phyloP scores from a whole-genome alignment of 768 basidiomycete species.

The Podaxis rugospora region DNA sequence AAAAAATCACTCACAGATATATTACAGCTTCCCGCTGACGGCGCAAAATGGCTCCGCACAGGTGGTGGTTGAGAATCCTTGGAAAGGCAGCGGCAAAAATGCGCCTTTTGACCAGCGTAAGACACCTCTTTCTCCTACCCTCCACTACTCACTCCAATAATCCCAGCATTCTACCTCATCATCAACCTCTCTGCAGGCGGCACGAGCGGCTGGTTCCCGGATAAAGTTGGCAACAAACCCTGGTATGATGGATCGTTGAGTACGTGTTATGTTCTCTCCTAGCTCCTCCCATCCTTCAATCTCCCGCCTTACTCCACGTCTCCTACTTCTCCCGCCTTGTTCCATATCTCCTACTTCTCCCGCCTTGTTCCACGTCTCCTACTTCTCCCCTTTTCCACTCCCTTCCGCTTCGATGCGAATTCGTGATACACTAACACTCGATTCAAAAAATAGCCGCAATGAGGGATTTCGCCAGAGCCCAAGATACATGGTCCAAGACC shows the following conservation, averaged over 20 bases:
- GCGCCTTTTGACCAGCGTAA: constrained; percentile 81
- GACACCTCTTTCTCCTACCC: constrained; percentile 18
- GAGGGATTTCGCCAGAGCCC: constrained; percentile 59
- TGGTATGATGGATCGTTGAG: constrained; percentile 65
- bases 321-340: background rate
- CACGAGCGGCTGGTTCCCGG: constrained; percentile 88
- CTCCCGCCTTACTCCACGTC: background rate
- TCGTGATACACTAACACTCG: background rate
- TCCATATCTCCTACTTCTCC: background rate
- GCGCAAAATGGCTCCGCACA: constrained; percentile 51
- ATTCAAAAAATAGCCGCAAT: constrained; percentile 45
- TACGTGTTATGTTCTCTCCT: constrained; percentile 22
- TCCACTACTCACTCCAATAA: constrained; percentile 17
- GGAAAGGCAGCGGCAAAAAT: constrained; percentile 48
- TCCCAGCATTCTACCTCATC: constrained; percentile 69
- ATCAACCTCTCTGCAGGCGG: constrained; percentile 76
- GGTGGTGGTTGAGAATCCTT: constrained; percentile 62
- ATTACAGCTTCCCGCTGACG: constrained; percentile 54
- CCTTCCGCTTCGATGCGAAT: background rate
- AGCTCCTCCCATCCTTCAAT: background rate
- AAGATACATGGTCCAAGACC: constrained; percentile 61
- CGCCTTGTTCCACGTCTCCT: background rate
- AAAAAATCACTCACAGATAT: no score
- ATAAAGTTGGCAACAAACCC: constrained; percentile 67
- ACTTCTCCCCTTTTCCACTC: background rate